These are phyloP conservation scores for Phialemoniopsis sp. DNA, from an alignment of 2,329 filamentous ascomycete genomes.

Conservation along the genomic window DNA sequence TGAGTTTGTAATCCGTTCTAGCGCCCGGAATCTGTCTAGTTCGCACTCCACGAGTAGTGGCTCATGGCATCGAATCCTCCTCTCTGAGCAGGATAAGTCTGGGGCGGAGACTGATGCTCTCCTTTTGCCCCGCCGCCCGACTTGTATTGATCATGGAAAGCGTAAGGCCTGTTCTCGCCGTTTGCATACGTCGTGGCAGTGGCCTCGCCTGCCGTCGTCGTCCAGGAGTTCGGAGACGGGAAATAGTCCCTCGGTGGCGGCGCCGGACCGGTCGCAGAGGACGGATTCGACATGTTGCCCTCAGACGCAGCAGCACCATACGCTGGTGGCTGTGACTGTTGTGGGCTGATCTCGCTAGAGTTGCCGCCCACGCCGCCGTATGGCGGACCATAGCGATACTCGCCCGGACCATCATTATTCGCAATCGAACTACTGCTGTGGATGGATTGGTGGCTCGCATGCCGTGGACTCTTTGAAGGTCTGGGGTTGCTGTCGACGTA, in stretches of 20 bases:
- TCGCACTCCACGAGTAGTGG: conserved; percentile 55
- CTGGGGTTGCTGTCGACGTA: conserved; percentile 53
- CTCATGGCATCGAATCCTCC: conserved; percentile 45
- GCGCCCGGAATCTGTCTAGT: conserved; percentile 19
- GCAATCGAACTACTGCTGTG: conserved; percentile 44
- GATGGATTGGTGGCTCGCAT: conserved; percentile 49
- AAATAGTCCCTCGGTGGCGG: conserved; percentile 48
- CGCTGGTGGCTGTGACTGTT: conserved; percentile 15
- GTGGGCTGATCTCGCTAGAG: conserved; percentile 27
- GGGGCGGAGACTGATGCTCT: conserved; percentile 30
- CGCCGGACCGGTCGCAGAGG: conserved; percentile 14
- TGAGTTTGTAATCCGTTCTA: too few relatives aligned
- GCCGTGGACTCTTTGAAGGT: conserved; percentile 52
- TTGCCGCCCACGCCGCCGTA: conserved; percentile 28
- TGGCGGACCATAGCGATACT: conserved; percentile 52
- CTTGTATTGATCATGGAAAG: conserved; percentile 46
- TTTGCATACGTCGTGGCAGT: conserved; percentile 38
- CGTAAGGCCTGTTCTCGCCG: conserved; percentile 42
- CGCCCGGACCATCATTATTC: conserved; percentile 43
- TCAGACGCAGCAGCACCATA: background rate
- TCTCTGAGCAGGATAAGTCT: conserved; percentile 32
- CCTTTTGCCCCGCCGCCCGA: conserved; percentile 24
- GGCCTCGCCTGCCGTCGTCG: conserved; percentile 42
- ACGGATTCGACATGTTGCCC: conserved; percentile 7
- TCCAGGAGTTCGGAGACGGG: conserved; percentile 46